Evolutionary conservation across 768 basidiomycete genomes (phyloP), one percentile per base, ranked within the genome.

Genomic region (Amanita brunnescens): DNA sequence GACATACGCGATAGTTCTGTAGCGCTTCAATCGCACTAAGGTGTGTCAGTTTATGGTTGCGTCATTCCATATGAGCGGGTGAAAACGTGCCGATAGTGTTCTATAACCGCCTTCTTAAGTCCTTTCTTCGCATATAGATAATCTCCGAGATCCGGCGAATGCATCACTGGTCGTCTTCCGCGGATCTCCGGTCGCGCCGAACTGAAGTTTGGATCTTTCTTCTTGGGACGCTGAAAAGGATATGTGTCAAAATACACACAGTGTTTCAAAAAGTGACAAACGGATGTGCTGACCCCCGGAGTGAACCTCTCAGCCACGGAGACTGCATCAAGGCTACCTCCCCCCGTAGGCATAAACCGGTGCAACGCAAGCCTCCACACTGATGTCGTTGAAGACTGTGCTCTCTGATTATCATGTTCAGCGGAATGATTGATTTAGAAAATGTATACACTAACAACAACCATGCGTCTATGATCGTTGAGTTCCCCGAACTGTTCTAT

Each of bases 71-170:
- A 21, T 6, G 23, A 16, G 44, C 4, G 21, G 33, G 20, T 41
- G 24, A 16, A 24, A 47, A 59, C 67, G 33, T 57, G 85, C 85
- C 81, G 78, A 66, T 98, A 95, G 62, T 85, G 85, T 60, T 95
- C 91, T 45, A 83, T 58, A 0, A 88, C 75, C 1, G 95, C 96
- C 54, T 80, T 83, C 64, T 88, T 88, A 40, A 99, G 73, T 60
- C 80, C 82, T 63, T 81, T 83, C 68, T 87, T 91, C n/a, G 94
- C 93, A 35, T 80, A 71, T 35, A 80, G 71, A 66, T 96, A 99
- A 50, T 85, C 80, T 40, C 86, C 87, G 0, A 89, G 91, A 58
- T 85, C 79, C 67, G 73, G 51, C 20, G 68, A 64, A 16, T 67
- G 56, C 3, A 59, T 20, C 6, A 51, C 23, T 29, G 24, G 51